Base-by-base conservation (phyloP, 2,329 filamentous ascomycete genomes). In the Anthostomella pinea region DNA sequence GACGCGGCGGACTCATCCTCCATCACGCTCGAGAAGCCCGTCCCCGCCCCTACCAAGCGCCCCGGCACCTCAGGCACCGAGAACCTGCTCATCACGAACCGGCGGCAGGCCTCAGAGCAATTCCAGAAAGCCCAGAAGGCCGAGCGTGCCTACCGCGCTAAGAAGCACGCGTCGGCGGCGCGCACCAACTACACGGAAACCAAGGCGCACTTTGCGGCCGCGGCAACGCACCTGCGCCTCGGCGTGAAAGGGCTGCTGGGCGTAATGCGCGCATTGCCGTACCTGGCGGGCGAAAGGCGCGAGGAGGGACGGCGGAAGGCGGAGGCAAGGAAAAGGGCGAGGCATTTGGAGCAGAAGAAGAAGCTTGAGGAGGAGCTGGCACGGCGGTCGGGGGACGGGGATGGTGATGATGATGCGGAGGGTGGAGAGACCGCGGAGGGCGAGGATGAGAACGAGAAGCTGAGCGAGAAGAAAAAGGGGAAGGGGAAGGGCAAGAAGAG, bases 41-140 rank as follows among this genome's bases (percentile, higher is more conserved):
- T 35, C 9, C 38, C 41, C 6, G 19, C 14, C 4, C 17, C 30
- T 10, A 30, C 29, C 15, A 25, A 32, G 23, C 59, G 68, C 14
- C 65, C 67, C 5, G 63, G 64, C 39, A 69, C 67, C 14, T 66
- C 67, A 0, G 64, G 64, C 36, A 70, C 67, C 13, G 63, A 68
- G 49, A 58, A 60, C 40, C 53, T 66, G 20, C 62, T 70, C 24
- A 56, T 57, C 30, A 61, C 57, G 31, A 63, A 58, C 41, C 60
- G 63, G 23, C 60, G 56, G 23, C 51, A 57, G 22, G 65, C 65
- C 14, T 62, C 63, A 13, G 52, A 63, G 36, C 54, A 62, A 22
- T 58, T 61, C 36, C 51, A 58, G 30, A 54, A 59, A 30, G 66
- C 67, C 4, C 56, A 60, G 40, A 56, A 57, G 14, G 63, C 65